Evolutionary conservation across 371 early-diverging fungal species (phyloP).

Genomic region (Zychaea mexicana): DNA sequence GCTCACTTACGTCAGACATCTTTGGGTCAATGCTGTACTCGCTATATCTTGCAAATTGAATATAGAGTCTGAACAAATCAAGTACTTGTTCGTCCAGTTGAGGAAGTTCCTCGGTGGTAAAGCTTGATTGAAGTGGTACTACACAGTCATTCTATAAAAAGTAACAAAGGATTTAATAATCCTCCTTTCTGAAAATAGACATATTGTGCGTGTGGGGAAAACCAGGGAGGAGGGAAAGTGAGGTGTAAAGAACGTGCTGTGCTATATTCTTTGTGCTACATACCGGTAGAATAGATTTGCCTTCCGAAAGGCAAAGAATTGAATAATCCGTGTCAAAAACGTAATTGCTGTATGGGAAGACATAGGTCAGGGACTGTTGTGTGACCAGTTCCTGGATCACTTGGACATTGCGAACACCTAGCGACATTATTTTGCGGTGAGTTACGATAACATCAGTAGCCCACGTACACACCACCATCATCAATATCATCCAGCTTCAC

Average conservation of each 20-base stretch:
- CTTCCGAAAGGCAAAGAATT: constrained; percentile 50
- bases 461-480: no score
- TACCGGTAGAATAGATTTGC: constrained; percentile 64
- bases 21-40: constrained; percentile 55
- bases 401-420: constrained; percentile 64
- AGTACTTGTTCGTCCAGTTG: constrained; percentile 34
- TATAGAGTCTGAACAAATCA: constrained; percentile 46
- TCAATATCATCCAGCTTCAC: no score
- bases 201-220: no score
- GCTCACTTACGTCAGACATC: constrained; percentile 54
- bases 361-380: constrained; percentile 57
- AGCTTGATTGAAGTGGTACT: constrained; percentile 34
- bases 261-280: no score
- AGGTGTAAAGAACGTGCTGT: no score
- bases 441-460: background rate
- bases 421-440: background rate
- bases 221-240: no score
- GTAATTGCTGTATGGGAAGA: constrained; percentile 62
- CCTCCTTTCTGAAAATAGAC: no score
- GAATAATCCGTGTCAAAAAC: constrained; percentile 64
- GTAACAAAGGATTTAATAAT: no score
- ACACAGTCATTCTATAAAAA: constrained; percentile 48
- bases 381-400: constrained; percentile 55
- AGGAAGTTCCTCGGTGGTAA: constrained; percentile 10
- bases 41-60: constrained; percentile 44